phyloP scores from a whole-genome alignment of 768 basidiomycete genomes.

The Kwoniella newhampshirensis region DNA sequence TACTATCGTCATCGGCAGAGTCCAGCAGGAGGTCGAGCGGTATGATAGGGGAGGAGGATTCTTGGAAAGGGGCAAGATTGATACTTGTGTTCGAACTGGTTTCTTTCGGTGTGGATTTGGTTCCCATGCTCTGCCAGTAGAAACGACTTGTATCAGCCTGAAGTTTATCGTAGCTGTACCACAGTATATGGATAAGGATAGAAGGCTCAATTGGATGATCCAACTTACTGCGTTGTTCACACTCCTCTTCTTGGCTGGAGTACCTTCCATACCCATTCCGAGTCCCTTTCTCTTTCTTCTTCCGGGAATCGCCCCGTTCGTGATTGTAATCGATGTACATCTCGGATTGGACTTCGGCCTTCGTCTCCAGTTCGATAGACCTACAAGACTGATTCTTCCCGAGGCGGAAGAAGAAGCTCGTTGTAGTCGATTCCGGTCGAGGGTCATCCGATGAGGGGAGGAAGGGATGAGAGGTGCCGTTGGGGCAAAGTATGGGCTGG shows the following conservation, averaged over 20 bases:
- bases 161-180: background rate
- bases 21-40: background rate
- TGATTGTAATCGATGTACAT: background rate
- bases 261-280: slow-evolving; percentile 39
- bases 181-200: background rate
- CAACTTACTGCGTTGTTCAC: slow-evolving; percentile 12
- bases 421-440: background rate
- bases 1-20: slow-evolving; percentile 2
- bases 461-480: slow-evolving; percentile 6
- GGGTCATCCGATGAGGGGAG: slow-evolving; percentile 1
- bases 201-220: background rate
- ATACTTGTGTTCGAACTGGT: background rate
- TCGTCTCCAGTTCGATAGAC: slow-evolving; percentile 16
- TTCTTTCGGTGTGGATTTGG: slow-evolving; percentile 12
- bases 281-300: slow-evolving; percentile 7
- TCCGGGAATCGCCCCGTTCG: no score
- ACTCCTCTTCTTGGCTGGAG: slow-evolving; percentile 29
- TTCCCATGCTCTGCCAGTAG: slow-evolving; percentile 13
- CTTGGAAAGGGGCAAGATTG: background rate
- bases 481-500: slow-evolving; percentile 1
- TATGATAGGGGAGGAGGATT: background rate
- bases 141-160: slow-evolving; percentile 7
- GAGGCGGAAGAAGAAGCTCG: background rate
- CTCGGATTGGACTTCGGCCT: slow-evolving; percentile 4
- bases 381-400: slow-evolving; percentile 7